A percentile compares a stretch with the other conserved stretches of the same genome.
Evolutionary conservation across 2,329 filamentous ascomycete genomes (phyloP).

Genomic region (Penicillium italicum): DNA sequence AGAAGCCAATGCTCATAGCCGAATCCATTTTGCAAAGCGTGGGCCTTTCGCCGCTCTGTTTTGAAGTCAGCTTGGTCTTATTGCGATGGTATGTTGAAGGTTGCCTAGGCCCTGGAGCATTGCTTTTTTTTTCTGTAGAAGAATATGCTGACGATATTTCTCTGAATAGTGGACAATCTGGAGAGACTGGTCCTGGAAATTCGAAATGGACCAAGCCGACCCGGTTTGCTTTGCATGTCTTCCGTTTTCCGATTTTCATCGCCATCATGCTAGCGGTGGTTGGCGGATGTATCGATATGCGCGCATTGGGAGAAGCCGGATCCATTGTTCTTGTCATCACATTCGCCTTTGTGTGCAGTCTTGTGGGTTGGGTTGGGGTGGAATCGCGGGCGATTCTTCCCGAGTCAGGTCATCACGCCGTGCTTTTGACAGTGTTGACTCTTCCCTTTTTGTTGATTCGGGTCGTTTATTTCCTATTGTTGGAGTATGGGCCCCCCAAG

Average conservation of each 20-base stretch:
- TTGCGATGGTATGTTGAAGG: conserved; percentile 21
- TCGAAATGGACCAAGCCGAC: conserved; percentile 22
- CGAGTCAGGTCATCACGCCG: conserved; percentile 14
- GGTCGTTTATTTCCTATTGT: conserved; percentile 23
- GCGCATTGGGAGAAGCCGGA: conserved; percentile 17
- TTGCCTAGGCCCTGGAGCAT: too few relatives aligned
- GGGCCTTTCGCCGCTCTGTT: conserved; percentile 30
- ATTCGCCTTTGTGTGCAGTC: conserved; percentile 23
- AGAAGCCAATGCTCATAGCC: conserved; percentile 19
- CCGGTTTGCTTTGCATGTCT: conserved; percentile 24
- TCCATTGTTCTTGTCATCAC: conserved; percentile 20
- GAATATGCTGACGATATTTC: background rate
- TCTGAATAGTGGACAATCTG: conserved; percentile 24
- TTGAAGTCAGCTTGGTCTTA: conserved; percentile 29
- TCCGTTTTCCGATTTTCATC: conserved; percentile 26
- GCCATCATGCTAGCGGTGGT: conserved; percentile 25
- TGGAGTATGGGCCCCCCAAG: conserved; percentile 17
- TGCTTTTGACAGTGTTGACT: conserved; percentile 15
- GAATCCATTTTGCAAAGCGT: conserved; percentile 23
- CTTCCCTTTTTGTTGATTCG: conserved; percentile 25
- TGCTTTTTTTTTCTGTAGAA: background rate
- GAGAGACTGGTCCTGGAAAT: conserved; percentile 25
- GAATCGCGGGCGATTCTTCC: conserved; percentile 19
- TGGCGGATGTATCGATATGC: conserved; percentile 17
- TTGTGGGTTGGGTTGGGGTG: conserved; percentile 21